Evolutionary conservation across 768 basidiomycete species (phyloP), one percentile per base, ranked within the genome.

Genomic region (Calocybe gangraenosa): DNA sequence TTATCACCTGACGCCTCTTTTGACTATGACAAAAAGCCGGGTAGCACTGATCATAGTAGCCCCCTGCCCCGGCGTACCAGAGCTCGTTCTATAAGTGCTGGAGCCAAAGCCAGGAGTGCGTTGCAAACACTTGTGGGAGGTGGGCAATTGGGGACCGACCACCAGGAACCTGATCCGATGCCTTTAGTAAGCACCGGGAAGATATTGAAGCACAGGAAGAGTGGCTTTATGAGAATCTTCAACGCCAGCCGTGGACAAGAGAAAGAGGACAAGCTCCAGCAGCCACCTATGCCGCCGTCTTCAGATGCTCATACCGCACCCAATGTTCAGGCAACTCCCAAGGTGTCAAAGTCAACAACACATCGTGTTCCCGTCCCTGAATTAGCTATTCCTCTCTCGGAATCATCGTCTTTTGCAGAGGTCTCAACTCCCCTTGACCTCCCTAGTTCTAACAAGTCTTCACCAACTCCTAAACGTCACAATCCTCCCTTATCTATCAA

Each of bases 191-290:
- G 44, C 36, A 33, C 42, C 3, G 48, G 45, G 8, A 84, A 79
- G 54, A 52, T 64, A 1, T 60, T 91, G 40, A 87, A 78, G 54
- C 83, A 84, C 48, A 89, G 85, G 69, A 90, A 84, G 61, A 90
- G 87, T 51, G 88, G 75, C 7, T 87, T 92, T 58, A 78, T 91
- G 82, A 71, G 84, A 40, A 65, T 92, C 9, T 89, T 91, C 58
- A 79, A 82, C 55, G 71, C 73, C 14, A 64, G 60, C 15, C 78
- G 73, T 57, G 60, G 62, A 28, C 73, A 72, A 40, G 73, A 80
- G 34, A 70, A 64, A 56, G 75, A 76, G 33, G 72, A 77, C 17
- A 64, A 58, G 46, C 58, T 56, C 3, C 62, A 64, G 7, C 75
- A 75, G 1, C 81, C 81, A 5, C 81, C 86, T 14, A 72, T 87